Base-by-base conservation (phyloP, 2,329 filamentous ascomycete genomes). In the Neonectria coccinea region DNA sequence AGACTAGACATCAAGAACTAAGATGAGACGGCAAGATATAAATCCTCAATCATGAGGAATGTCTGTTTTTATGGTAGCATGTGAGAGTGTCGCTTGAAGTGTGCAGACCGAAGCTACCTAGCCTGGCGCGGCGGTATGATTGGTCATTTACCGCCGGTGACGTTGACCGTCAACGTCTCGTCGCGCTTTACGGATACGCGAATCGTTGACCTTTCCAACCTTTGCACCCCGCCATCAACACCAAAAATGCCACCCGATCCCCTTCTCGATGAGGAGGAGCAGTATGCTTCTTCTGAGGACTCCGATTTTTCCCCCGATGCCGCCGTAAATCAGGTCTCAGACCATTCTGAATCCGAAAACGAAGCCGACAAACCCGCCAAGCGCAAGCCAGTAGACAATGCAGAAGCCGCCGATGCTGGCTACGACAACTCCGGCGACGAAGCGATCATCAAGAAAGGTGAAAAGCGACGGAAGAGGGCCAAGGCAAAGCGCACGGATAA, bases 361-460 rank as follows among this genome's bases (percentile, higher is more conserved):
- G 79, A 78, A 18, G 71, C 66, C 22, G 71, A 75, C 39, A 74
- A 74, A 54, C 61, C 65, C 18, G 65, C 69, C 18, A 68, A 70
- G 57, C 71, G 69, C 57, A 69, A 64, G n/a, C 45, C 62, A 50
- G 62, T 50, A 27, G 61, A 50, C 12, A 59, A 76, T 12, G 52
- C 70, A 42, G 74, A 69, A 16, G 68, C 69, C 2, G 79, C 82
- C 5, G 83, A 86, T 67, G 81, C 80, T 0, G 87, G 83, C 1
- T 87, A 88, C 65, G 85, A 88, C 64, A 91, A 91, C 68, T 92
- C 91, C 1, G 91, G 90, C n/a, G 91, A 93, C 72, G 91, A 93
- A 73, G 85, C 86, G 1, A 86, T 92, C 59, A 90, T 93, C 70
- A 81, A 86, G 50, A 89, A 85, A 68, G 89, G 85, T 18, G 87